Evolutionary conservation across 1,284 basidiomycete genomes (phyloP), one percentile per base, ranked within the genome.

Genomic region (Hemileia vastatrix): DNA sequence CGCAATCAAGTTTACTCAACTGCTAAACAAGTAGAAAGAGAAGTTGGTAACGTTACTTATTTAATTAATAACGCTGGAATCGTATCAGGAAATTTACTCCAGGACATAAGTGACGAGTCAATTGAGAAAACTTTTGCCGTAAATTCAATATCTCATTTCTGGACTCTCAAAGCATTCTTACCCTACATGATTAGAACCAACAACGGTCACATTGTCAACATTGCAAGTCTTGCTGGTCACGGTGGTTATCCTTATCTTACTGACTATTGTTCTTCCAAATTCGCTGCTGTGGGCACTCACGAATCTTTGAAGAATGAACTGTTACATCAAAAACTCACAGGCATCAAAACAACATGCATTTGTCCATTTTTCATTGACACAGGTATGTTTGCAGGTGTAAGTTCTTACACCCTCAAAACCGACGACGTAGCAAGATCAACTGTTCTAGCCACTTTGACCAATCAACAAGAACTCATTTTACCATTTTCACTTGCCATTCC

Each of bases 51-150:
- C n/a, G n/a, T n/a, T n/a, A n/a, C n/a, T n/a, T n/a, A n/a, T n/a
- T n/a, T n/a, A n/a, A 80, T 98, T 71, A 97, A 97, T 78, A 97
- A 95, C 71, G 94, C 94, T 0, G 94, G 92, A 18, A 84, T 96
- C 58, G 88, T 89, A 33, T 86, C 92, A 76, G 91, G 92, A 33
- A 91, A 90, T 71, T 79, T 86, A 0, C 77, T 97, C 21, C 78
- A 92, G 3, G 90, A 92, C 70, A 79, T 95, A 57, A 79, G 78
- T 0, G 81, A 86, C 1, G 81, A 83, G 49, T 91, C 96, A 70
- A 77, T 97, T 44, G 78, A 83, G 69, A 95, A 91, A 70, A 92
- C 92, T 0, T 88, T 96, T 71, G 83, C 83, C 23, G 87, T 91
- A 61, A 97, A 97, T 73, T 85, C 86, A 1, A 77, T 94, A 0